Percentiles rank a stretch among this genome's conserved stretches.
phyloP scores from a whole-genome alignment of 441 rosid species.

The Gossypium schwendimanii region DNA sequence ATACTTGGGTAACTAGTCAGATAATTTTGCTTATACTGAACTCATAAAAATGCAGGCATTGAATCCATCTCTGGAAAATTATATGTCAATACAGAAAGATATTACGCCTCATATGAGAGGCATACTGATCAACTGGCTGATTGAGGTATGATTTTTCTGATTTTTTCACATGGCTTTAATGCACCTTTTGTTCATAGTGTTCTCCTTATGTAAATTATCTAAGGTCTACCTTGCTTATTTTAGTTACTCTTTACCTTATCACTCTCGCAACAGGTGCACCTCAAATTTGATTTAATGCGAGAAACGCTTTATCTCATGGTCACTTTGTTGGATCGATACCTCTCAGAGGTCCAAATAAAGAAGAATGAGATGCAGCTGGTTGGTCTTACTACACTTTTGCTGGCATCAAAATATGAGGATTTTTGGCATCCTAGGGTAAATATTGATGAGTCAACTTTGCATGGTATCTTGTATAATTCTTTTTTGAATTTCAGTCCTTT shows the following conservation, averaged over 20 bases:
- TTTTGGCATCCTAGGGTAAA: conserved; percentile 93
- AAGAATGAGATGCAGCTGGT: conserved; percentile 81
- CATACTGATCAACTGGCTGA: conserved; percentile 86
- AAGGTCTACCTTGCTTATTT: background rate
- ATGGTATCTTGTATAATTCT: background rate
- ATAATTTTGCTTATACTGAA: conserved; percentile 7
- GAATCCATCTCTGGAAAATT: conserved; percentile 41
- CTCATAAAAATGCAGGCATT: conserved; percentile 42
- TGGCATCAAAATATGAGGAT: conserved; percentile 91
- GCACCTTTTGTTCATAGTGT: background rate
- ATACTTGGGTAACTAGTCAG: background rate
- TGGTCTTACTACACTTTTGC: conserved; percentile 75
- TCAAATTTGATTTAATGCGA: conserved; percentile 70
- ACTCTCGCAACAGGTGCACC: conserved; percentile 62
- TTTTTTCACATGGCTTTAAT: background rate
- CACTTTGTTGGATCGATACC: conserved; percentile 61
- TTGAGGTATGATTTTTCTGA: conserved; percentile 48
- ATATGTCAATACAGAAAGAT: conserved; percentile 54
- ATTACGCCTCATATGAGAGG: conserved; percentile 73
- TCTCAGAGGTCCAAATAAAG: conserved; percentile 62
- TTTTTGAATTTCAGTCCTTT: background rate
- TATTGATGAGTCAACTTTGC: background rate
- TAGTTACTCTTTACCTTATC: background rate
- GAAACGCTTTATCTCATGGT: conserved; percentile 86
- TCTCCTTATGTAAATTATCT: background rate